Evolutionary conservation across 2,329 filamentous ascomycete genomes (phyloP).

Genomic region (Colletotrichum echinochloae): DNA sequence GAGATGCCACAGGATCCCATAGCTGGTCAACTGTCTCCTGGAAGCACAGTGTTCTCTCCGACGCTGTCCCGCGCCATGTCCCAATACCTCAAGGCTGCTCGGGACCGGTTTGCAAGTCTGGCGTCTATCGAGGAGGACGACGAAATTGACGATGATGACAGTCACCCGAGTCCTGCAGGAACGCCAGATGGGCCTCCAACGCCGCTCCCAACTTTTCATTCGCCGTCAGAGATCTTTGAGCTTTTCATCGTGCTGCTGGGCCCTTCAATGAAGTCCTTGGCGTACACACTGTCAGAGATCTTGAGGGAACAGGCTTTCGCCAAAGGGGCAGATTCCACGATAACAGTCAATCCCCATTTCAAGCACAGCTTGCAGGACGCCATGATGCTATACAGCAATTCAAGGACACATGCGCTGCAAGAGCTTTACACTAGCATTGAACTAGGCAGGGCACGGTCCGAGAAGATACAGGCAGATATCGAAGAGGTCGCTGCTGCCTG

Average conservation of each 20-base stretch:
- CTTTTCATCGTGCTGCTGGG: conserved; percentile 90
- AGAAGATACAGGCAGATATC: conserved; percentile 88
- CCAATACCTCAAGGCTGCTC: conserved; percentile 53
- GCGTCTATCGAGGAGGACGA: conserved; percentile 75
- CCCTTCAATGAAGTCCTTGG: conserved; percentile 96
- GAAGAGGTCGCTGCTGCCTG: conserved; percentile 98
- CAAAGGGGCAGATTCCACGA: conserved; percentile 72
- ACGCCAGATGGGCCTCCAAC: conserved; percentile 43
- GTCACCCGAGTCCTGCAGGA: conserved; percentile 59
- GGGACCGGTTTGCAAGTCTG: conserved; percentile 61
- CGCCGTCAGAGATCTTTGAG: conserved; percentile 88
- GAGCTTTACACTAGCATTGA: conserved; percentile 86
- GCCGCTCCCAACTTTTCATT: conserved; percentile 58
- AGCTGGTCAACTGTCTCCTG: conserved; percentile 49
- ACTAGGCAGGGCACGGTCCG: conserved; percentile 73
- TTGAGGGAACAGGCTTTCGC: conserved; percentile 89
- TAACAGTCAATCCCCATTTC: conserved; percentile 84
- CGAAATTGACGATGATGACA: conserved; percentile 50
- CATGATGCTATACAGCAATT: conserved; percentile 80
- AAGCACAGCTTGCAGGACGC: conserved; percentile 84
- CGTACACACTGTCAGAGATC: conserved; percentile 89
- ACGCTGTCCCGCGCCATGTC: conserved; percentile 46
- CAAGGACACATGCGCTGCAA: conserved; percentile 80
- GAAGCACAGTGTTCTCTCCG: conserved; percentile 48
- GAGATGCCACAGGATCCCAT: conserved; percentile 61